Evolutionary conservation across 2,329 filamentous ascomycete species (phyloP).

Genomic region (Scortechinia acanthostroma): DNA sequence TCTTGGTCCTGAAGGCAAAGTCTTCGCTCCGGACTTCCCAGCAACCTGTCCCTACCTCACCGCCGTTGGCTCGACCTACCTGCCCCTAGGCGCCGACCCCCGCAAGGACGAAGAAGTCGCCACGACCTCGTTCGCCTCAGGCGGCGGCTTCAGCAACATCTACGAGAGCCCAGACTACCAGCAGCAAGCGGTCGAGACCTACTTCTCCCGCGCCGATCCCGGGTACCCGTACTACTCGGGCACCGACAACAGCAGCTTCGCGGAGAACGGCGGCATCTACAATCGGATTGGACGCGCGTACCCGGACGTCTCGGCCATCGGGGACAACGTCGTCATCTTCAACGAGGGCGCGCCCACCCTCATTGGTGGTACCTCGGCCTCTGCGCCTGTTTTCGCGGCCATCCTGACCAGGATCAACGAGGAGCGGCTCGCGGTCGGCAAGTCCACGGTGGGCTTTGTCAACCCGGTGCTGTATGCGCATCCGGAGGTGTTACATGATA

Average conservation of each 20-base stretch:
- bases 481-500: constrained; percentile 11
- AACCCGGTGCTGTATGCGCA: constrained; percentile 30
- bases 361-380: constrained; percentile 31
- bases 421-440: constrained; percentile 24
- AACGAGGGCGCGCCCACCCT: constrained; percentile 14
- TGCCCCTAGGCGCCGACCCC: constrained; percentile 11
- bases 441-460: constrained; percentile 30
- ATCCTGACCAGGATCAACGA: constrained; percentile 33
- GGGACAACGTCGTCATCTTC: constrained; percentile 14
- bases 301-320: constrained; percentile 30
- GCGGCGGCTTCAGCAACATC: constrained; percentile 31
- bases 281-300: constrained; percentile 30
- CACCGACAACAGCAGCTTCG: constrained; percentile 14
- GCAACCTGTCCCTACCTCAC: constrained; percentile 42
- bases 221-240: constrained; percentile 17
- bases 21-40: constrained; percentile 39
- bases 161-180: constrained; percentile 32
- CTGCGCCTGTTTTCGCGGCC: constrained; percentile 28
- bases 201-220: constrained; percentile 19
- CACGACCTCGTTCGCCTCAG: constrained; percentile 22
- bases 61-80: constrained; percentile 26
- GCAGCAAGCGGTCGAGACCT: constrained; percentile 24
- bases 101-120: constrained; percentile 8
- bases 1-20: constrained; percentile 23
- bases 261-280: constrained; percentile 24